Evolutionary conservation across 441 rosid species (phyloP).

Genomic region (Metrosideros polymorpha): DNA sequence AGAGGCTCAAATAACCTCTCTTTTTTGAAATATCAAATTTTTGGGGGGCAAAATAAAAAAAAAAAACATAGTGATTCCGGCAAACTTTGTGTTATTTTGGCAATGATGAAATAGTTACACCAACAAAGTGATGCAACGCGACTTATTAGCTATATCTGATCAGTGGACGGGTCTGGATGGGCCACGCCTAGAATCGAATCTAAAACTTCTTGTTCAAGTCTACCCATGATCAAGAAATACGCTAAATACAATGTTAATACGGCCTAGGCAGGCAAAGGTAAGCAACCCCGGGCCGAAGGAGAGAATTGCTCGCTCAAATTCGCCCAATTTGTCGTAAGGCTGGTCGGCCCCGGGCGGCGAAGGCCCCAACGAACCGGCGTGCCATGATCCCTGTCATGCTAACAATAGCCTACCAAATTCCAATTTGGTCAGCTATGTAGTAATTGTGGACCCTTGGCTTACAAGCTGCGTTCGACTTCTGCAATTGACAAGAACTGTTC

Average conservation of each 20-base stretch:
- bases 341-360: no score
- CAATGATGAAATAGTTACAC: neutral
- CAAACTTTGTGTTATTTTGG: no score
- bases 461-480: neutral
- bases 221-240: neutral
- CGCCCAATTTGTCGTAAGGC: no score
- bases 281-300: no score
- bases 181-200: neutral
- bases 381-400: no score
- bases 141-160: neutral
- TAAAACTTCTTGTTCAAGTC: neutral
- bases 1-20: neutral
- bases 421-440: neutral
- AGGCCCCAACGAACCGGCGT: no score
- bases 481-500: neutral
- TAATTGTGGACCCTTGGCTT: neutral
- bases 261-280: no score
- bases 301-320: no score
- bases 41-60: neutral
- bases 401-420: no score
- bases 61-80: neutral
- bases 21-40: no score
- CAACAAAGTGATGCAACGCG: neutral
- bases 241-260: neutral
- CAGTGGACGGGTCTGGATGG: neutral